Conservation (phyloP, 306 rosid species). For the Senna tora region DNA sequence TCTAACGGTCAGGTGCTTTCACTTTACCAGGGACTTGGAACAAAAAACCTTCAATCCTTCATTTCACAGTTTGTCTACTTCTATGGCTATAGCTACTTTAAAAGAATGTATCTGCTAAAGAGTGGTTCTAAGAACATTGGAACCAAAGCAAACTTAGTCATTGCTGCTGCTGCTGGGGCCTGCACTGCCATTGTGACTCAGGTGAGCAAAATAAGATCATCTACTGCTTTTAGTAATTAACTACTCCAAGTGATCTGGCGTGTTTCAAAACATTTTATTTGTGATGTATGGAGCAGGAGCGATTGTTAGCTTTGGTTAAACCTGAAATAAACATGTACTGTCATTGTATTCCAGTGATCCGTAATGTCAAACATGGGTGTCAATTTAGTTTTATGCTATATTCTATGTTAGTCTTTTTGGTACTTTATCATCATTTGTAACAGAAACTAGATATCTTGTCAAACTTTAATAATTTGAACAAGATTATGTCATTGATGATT, state of each 20-base stretch:
- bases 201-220: conserved; percentile 51
- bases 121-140: conserved; percentile 82
- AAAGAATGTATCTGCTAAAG: conserved; percentile 73
- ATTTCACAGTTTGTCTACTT: conserved; percentile 90
- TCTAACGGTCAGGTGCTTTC: conserved; percentile 75
- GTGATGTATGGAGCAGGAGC: conserved; percentile 6
- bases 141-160: conserved; percentile 72
- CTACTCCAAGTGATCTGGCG: not conserved
- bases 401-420: not conserved
- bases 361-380: conserved; percentile 6
- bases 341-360: conserved; percentile 21
- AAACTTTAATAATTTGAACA: conserved; percentile 39
- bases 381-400: conserved; percentile 1
- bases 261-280: conserved; percentile 9
- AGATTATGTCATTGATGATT: conserved; percentile 44
- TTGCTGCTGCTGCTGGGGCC: conserved; percentile 99
- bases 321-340: not conserved
- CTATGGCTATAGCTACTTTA: conserved; percentile 96
- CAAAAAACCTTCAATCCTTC: conserved; percentile 94
- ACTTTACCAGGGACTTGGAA: conserved; percentile 92
- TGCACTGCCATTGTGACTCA: conserved; percentile 93
- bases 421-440: conserved; percentile 30
- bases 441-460: conserved; percentile 21
- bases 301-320: not conserved
- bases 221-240: conserved; percentile 9